These are phyloP conservation scores for Ustilago shanxiensis DNA, from an alignment of 1,284 basidiomycete genomes.

Conservation along the genomic window DNA sequence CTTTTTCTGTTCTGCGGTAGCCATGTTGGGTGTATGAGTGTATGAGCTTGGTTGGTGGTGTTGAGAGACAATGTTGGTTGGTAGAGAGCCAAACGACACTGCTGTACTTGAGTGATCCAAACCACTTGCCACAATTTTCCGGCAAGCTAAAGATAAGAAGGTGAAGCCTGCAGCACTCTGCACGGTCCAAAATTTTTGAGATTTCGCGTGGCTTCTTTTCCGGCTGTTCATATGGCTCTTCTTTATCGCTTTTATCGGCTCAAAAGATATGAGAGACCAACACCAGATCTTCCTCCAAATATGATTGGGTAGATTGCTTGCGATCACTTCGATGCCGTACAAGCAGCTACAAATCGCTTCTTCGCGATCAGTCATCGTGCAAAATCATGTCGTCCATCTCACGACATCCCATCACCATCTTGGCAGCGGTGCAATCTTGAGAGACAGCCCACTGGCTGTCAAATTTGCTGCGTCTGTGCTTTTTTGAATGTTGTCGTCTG, in stretches of 20 bases:
- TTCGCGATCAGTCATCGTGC: background rate
- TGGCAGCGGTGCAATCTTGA: background rate
- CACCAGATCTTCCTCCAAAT: background rate
- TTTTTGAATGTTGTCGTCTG: background rate
- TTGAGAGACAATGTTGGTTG: background rate
- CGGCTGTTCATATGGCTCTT: background rate
- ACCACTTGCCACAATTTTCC: background rate
- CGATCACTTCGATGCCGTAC: too few relatives aligned
- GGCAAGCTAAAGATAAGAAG: constrained; percentile 30
- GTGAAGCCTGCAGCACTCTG: background rate
- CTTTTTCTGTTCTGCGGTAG: constrained; percentile 53
- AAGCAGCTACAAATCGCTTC: too few relatives aligned
- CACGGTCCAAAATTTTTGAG: constrained; percentile 15
- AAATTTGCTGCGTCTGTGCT: background rate
- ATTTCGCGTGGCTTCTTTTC: constrained; percentile 13
- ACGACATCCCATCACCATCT: background rate
- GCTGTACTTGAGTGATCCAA: background rate
- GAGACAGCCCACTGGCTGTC: background rate
- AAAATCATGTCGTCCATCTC: background rate
- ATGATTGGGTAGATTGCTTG: background rate
- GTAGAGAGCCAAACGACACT: background rate
- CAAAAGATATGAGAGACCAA: constrained; percentile 9
- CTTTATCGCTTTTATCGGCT: constrained; percentile 13
- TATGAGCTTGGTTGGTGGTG: constrained; percentile 1
- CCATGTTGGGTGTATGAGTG: constrained; percentile 31